Evolutionary conservation across 2,329 filamentous ascomycete species (phyloP), one percentile per base, ranked within the genome.

Genomic region (Fusarium kyushuense): DNA sequence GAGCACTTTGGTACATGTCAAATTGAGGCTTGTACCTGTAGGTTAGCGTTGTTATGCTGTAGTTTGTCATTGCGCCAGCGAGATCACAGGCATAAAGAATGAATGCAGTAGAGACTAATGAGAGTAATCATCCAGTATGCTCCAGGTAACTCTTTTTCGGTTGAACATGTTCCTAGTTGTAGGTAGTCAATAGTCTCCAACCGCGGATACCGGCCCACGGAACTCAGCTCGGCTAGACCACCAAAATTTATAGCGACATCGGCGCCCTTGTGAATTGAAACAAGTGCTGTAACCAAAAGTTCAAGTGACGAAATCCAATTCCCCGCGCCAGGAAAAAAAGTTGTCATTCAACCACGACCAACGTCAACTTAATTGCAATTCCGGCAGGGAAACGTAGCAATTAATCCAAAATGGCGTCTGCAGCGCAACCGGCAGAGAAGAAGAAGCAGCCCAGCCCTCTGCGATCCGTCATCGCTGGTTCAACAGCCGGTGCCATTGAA

Each of bases 401-500:
- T 52, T 25, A 32, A 30, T 36, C 12, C 72, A 73, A 52, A 55
- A 79, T 79, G 77, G 74, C 77, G 42, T 71, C 64, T 17, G 63
- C 69, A 58, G 46, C 69, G 17, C 67, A 70, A 36, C 56, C 69
- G 74, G n/a, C 36, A 51, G 73, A 75, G 19, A 78, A 78, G 73
- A 78, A 78, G 42, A 76, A 78, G 71, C 76, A 78, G 81, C 92
- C 94, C 46, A 97, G 92, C 76, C 88, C 92, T 48, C 80, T 97
- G 77, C 92, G 96, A 72, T 97, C 94, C 62, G 92, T 98, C 74
- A 84, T 98, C 73, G 96, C 96, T 57, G 96, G 96, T 67, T 93
- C 93, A 58, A 92, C 92, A n/a, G 96, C 95, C 55, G 96, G 96
- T 75, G 96, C 94, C 55, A 87, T 98, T 70, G 95, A 99, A 82